Conservation (phyloP, 2,329 filamentous ascomycete genomes). For the Orbilia ellipsospora region DNA sequence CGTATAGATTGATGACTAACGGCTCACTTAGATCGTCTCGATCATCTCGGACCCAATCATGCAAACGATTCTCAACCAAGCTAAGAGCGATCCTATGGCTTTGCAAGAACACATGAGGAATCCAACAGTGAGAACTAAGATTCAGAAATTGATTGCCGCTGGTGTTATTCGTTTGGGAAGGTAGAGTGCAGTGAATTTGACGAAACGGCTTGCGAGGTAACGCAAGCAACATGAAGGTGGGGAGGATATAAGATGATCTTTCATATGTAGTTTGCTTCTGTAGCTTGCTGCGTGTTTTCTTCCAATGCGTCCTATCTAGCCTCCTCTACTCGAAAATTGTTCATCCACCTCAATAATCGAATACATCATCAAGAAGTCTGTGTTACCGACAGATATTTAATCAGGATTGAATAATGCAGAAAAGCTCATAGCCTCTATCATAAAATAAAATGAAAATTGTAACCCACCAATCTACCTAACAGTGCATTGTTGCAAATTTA, state of each 20-base stretch:
- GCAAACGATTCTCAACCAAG: slow-evolving; percentile 96
- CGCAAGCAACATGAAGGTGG: not conserved
- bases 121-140: slow-evolving; percentile 82
- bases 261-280: not conserved
- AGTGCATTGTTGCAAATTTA: no score
- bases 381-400: no score
- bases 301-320: not conserved
- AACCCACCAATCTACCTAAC: no score
- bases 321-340: no score
- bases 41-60: slow-evolving; percentile 97
- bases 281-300: not conserved
- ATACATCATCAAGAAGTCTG: no score
- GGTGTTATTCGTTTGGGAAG: slow-evolving; percentile 69
- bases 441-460: no score
- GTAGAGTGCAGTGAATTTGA: slow-evolving; percentile 16
- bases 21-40: slow-evolving; percentile 74
- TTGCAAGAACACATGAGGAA: slow-evolving; percentile 98
- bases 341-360: no score
- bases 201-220: not conserved
- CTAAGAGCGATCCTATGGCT: slow-evolving; percentile 89
- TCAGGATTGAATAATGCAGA: no score
- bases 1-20: slow-evolving; percentile 58
- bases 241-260: no score
- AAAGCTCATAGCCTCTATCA: no score
- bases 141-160: slow-evolving; percentile 92